These are phyloP conservation scores for Bacidia gigantensis DNA, from an alignment of 495 filamentous ascomycete species.

Conservation along the genomic window DNA sequence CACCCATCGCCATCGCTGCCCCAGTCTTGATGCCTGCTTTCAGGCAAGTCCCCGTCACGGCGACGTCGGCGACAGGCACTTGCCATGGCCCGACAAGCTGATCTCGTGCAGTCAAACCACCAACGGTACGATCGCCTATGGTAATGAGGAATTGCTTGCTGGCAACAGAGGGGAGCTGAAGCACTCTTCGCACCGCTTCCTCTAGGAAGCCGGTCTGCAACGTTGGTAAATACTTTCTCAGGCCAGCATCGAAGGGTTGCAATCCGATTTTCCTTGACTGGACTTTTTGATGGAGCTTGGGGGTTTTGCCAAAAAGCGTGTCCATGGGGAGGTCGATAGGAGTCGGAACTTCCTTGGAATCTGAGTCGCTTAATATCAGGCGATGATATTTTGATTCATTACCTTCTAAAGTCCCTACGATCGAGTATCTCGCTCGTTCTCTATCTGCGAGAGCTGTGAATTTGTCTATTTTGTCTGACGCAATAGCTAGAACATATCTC, in stretches of 20 bases:
- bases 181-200: conserved; percentile 66
- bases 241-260: conserved; percentile 56
- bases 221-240: conserved; percentile 49
- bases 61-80: conserved; percentile 84
- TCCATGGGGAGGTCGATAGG: conserved; percentile 89
- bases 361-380: conserved; percentile 68
- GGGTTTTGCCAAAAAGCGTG: conserved; percentile 79
- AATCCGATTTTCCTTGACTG: conserved; percentile 55
- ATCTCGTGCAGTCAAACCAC: conserved; percentile 75
- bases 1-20: conserved; percentile 95
- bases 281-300: conserved; percentile 70
- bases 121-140: conserved; percentile 84
- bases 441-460: conserved; percentile 74
- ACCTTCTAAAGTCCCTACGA: conserved; percentile 68
- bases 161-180: conserved; percentile 75
- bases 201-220: conserved; percentile 48
- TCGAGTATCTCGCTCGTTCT: conserved; percentile 87
- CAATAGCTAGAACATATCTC: conserved; percentile 78
- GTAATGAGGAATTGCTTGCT: conserved; percentile 97
- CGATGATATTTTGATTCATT: conserved; percentile 48
- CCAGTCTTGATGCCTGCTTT: conserved; percentile 59
- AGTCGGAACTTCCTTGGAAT: conserved; percentile 58
- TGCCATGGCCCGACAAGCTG: conserved; percentile 98
- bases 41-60: conserved; percentile 76
- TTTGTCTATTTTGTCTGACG: conserved; percentile 59